These are phyloP conservation scores for Fusarium incarnatum DNA, from an alignment of 2,329 filamentous ascomycete genomes.

Conservation along the genomic window DNA sequence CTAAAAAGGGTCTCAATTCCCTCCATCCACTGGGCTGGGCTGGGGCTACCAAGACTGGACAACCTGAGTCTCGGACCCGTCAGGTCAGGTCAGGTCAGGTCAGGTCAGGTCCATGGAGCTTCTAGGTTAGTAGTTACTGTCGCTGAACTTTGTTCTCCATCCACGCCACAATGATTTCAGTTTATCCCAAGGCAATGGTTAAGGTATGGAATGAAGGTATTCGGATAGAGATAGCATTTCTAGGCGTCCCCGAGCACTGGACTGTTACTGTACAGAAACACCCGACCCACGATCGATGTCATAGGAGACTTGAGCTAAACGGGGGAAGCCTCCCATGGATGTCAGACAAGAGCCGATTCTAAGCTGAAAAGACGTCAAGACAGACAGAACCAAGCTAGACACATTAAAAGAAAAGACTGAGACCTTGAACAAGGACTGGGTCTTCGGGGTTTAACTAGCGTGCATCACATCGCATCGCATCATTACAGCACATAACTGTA, in stretches of 20 bases:
- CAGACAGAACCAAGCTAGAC: background rate
- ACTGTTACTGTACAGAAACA: background rate
- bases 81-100: background rate
- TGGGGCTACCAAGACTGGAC: background rate
- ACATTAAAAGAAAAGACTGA: background rate
- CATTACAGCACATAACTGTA: background rate
- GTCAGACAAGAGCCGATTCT: background rate
- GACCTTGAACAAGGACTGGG: background rate
- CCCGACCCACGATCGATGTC: background rate
- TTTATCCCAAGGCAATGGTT: constrained; percentile 30
- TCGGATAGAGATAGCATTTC: background rate
- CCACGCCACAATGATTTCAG: constrained; percentile 1
- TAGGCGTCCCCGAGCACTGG: constrained; percentile 12
- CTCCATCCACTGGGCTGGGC: background rate
- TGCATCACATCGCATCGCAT: background rate
- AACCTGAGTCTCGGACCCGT: constrained; percentile 8
- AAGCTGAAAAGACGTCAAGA: background rate
- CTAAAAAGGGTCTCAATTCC: constrained; percentile 33
- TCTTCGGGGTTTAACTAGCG: background rate
- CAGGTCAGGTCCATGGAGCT: background rate
- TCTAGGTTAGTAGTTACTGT: constrained; percentile 16
- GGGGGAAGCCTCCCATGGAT: background rate
- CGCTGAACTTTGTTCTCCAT: constrained; percentile 13
- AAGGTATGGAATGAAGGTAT: constrained; percentile 5
- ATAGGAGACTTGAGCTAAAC: constrained; percentile 8